A percentile compares a stretch with the other conserved stretches of the same genome.
Conservation (phyloP, 345 rosid genomes). For the Eucalyptus caleyi region DNA sequence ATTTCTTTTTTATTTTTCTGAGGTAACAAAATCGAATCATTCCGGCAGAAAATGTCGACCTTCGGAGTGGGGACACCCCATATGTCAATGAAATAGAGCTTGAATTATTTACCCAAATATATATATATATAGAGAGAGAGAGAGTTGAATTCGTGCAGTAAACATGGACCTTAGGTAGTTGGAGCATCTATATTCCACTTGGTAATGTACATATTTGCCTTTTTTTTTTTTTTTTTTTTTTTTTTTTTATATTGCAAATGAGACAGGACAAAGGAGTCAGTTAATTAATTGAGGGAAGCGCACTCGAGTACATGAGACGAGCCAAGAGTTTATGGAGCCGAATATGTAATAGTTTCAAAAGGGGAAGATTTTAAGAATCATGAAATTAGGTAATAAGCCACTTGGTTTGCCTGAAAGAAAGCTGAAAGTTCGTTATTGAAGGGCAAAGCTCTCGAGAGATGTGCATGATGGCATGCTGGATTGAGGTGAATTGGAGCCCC, state of each 20-base stretch:
- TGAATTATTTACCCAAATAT: no score
- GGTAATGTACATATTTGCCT: not conserved
- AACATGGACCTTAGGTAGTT: not conserved
- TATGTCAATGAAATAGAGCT: not conserved
- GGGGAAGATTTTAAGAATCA: not conserved
- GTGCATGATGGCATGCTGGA: not conserved
- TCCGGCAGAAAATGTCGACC: not conserved
- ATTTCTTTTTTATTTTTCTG: not conserved
- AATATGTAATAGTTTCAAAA: not conserved
- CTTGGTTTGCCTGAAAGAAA: not conserved
- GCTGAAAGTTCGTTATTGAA: not conserved
- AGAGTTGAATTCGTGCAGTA: not conserved
- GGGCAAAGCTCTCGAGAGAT: not conserved
- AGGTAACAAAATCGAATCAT: not conserved
- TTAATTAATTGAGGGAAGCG: not conserved
- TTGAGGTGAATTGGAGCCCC: not conserved
- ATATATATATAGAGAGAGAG: no score
- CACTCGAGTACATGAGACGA: accelerated
- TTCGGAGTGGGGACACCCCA: not conserved
- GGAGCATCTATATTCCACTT: not conserved
- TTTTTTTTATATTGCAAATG: not conserved
- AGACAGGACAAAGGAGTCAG: not conserved
- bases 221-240: no score
- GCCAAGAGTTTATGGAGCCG: not conserved
- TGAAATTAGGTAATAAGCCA: accelerated